Percentiles rank a stretch among this genome's conserved stretches.
phyloP scores from a whole-genome alignment of 2,329 filamentous ascomycete species.

The Epichloe gansuensis region DNA sequence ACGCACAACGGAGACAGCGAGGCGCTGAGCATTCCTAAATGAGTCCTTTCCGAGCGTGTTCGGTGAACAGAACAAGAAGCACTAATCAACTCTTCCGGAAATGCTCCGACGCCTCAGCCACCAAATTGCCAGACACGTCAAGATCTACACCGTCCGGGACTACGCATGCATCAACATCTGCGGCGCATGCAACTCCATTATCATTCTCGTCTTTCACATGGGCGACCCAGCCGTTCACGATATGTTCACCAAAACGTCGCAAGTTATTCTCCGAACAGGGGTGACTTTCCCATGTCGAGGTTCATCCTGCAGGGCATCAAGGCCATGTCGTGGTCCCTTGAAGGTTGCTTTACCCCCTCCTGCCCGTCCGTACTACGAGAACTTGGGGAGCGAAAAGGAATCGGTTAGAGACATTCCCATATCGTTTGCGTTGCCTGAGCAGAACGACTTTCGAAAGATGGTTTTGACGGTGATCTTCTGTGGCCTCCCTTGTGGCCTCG shows the following conservation, averaged over 20 bases:
- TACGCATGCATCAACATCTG: slow-evolving; percentile 9
- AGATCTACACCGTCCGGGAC: slow-evolving; percentile 4
- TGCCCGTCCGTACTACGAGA: slow-evolving; percentile 4
- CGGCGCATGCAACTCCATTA: slow-evolving; percentile 8
- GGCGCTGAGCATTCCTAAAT: too few relatives aligned
- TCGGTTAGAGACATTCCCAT: slow-evolving; percentile 9
- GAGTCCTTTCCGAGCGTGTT: too few relatives aligned
- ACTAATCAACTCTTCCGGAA: too few relatives aligned
- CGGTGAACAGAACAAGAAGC: too few relatives aligned
- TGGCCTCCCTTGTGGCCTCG: too few relatives aligned
- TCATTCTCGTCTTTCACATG: slow-evolving; percentile 7
- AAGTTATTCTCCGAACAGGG: slow-evolving; percentile 4
- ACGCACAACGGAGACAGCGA: too few relatives aligned
- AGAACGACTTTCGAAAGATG: slow-evolving; percentile 5
- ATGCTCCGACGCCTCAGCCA: too few relatives aligned
- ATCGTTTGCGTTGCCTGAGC: slow-evolving; percentile 9
- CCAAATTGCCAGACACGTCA: neutral
- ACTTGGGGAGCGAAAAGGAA: slow-evolving; percentile 3
- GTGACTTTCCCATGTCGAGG: slow-evolving; percentile 7
- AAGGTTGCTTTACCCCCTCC: slow-evolving; percentile 6
- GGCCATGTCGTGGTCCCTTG: slow-evolving; percentile 8
- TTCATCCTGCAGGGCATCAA: slow-evolving; percentile 10
- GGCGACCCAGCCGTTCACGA: slow-evolving; percentile 1
- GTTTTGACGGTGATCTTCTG: neutral
- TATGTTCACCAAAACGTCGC: slow-evolving; percentile 7